A percentile compares a stretch with the other conserved stretches of the same genome.
These are phyloP conservation scores for Lasiodiplodia citricola DNA, from an alignment of 2,329 filamentous ascomycete genomes.

Conservation along the genomic window DNA sequence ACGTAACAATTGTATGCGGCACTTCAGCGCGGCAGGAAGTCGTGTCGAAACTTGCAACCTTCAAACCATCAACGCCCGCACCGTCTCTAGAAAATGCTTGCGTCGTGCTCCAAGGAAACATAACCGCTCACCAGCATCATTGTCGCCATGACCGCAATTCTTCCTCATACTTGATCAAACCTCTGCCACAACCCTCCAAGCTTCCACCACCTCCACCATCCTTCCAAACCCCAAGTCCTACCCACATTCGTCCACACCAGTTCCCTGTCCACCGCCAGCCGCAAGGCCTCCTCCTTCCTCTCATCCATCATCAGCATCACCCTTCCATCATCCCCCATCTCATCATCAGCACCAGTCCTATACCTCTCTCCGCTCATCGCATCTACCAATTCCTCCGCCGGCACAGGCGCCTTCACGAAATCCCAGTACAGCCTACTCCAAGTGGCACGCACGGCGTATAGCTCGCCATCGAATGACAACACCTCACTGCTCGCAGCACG, in stretches of 20 bases:
- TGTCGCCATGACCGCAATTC: background rate
- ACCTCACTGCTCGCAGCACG: slow-evolving; percentile 26
- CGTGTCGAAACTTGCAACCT: background rate
- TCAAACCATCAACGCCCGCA: background rate
- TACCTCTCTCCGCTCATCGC: background rate
- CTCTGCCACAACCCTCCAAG: slow-evolving; percentile 13
- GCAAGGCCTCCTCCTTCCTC: background rate
- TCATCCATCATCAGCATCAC: background rate
- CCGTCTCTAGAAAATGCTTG: background rate
- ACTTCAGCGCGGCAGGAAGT: background rate
- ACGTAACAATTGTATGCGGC: background rate
- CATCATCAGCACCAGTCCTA: background rate
- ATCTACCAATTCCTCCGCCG: background rate
- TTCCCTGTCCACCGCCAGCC: slow-evolving; percentile 14
- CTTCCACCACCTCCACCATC: slow-evolving; percentile 4
- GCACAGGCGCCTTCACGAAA: slow-evolving; percentile 8
- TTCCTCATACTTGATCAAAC: slow-evolving; percentile 10
- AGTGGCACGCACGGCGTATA: slow-evolving; percentile 32
- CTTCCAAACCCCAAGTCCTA: background rate
- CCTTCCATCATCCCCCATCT: background rate
- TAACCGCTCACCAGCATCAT: background rate
- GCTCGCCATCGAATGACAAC: slow-evolving; percentile 33
- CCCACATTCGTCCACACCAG: slow-evolving; percentile 11
- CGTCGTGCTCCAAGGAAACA: background rate
- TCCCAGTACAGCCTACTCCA: slow-evolving; percentile 39